Base-by-base conservation (phyloP, 2,329 filamentous ascomycete species). In the Nemania abortiva region DNA sequence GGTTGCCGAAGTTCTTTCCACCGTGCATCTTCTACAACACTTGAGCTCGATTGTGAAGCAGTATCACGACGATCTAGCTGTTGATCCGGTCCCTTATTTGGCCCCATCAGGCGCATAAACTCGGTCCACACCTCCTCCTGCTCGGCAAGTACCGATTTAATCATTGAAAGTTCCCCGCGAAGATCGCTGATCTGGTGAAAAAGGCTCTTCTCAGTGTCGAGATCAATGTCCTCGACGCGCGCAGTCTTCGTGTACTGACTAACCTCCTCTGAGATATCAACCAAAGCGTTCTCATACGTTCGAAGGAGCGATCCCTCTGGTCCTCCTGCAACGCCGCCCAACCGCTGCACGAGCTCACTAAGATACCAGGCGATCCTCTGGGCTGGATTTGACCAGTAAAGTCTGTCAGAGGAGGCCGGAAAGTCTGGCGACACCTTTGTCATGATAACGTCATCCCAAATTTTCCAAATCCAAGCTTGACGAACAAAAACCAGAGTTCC, bases 101-200 rank as follows among this genome's bases (percentile, higher is more conserved):
- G 27, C 58, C 67, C 52, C 73, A 79, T 63, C 11, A 79, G 78
- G 60, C 69, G 45, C n/a, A 77, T 79, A 56, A 47, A 74, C 10
- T 70, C 71, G 1, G 76, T 76, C 59, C 65, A 49, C 27, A 56
- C 13, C 1, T 74, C 24, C 20, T 62, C 64, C 18, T 66, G 58
- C 53, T 66, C 11, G 45, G 64, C 6, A 0, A 66, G 37, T 11
- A 66, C 64, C 1, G 58, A 62, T 45, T 54, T 57, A 20, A 66
- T 58, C 64, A 66, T 66, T 10, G 64, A 62, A 31, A 62, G 22
- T 45, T 66, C 64, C 15, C 53, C 57, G n/a, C 58, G 57, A 53
- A 66, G 52, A 37, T 66, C 64, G 47, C 50, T 58, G 3, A 66
- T 66, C 27, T 62, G 20, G 24, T 66, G 58, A 22, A 66, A 34